Base-by-base conservation (phyloP, 2,329 filamentous ascomycete genomes). In the Trematosphaeria pertusa region DNA sequence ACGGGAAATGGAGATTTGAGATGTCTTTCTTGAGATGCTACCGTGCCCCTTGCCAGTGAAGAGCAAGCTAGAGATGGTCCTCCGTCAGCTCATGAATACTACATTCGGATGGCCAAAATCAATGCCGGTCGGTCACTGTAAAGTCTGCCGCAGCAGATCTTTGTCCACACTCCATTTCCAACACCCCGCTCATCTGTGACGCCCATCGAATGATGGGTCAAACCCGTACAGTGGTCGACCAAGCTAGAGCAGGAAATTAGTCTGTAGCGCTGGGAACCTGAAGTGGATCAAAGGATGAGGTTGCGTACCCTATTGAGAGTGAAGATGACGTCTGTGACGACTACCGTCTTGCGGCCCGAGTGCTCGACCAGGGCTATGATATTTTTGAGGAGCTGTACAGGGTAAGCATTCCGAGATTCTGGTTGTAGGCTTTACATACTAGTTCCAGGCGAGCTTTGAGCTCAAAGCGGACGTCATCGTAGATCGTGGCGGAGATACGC, bases 401-500 rank as follows among this genome's bases (percentile, higher is more conserved):
- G 1, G 5, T 49, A 17, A 53, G 41, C 43, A n/a, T n/a, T n/a
- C n/a, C n/a, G n/a, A 32, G 22, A 37, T 37, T 26, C n/a, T 5
- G 19, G 7, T 18, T 14, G 2, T 11, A 8, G 5, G 14, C 7
- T 12, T 9, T 5, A n/a, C 2, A 18, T n/a, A 52, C 67, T 46
- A 22, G 2, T 12, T 48, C 42, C 2, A 92, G 70, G 0, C 78
- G 74, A 0, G 58, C 50, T 17, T 78, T 82, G 1, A 92, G 41
- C 0, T 76, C 82, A 0, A 3, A 14, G 0, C 89, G 76, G 0
- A 79, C 68, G 0, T 88, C 85, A 0, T 84, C 76, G 59, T 92
- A 92, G 2, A 91, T 86, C 0, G 35, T 54, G 0, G 65, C 80
- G 0, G 85, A 86, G 7, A 92, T 90, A 0, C 88, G 78, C 65